These are phyloP conservation scores for Azolla pinnata DNA, from an alignment of 75 land plant species.

Conservation along the genomic window DNA sequence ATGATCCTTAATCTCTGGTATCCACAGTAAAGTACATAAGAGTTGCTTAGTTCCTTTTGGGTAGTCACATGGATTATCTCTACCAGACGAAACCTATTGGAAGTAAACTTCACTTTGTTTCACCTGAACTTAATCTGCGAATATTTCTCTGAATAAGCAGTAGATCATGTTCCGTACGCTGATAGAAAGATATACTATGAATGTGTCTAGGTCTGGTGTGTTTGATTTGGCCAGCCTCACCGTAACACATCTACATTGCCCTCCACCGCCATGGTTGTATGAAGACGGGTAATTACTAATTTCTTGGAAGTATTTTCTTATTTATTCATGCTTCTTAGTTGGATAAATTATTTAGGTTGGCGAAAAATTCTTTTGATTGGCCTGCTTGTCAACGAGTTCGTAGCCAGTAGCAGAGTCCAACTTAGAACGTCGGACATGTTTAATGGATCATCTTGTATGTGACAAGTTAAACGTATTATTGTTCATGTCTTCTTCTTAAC, in stretches of 20 bases:
- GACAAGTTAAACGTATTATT: too few species aligned
- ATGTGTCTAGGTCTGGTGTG: constrained; percentile 20
- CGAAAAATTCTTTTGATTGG: too few species aligned
- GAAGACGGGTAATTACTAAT: not conserved
- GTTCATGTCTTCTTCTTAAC: too few species aligned
- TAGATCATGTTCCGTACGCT: not conserved
- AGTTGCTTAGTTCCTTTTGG: not conserved
- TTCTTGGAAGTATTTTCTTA: not conserved
- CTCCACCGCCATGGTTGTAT: constrained; percentile 24
- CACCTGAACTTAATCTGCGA: too few species aligned
- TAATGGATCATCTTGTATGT: too few species aligned
- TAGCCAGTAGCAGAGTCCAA: too few species aligned
- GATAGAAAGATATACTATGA: not conserved
- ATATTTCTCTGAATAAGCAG: too few species aligned
- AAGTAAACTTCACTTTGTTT: not conserved
- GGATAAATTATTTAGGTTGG: not conserved
- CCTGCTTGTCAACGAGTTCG: too few species aligned
- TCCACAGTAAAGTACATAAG: too few species aligned
- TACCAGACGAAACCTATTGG: not conserved
- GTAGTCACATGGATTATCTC: not conserved
- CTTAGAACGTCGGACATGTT: too few species aligned
- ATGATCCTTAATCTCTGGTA: too few species aligned
- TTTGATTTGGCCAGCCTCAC: constrained; percentile 12
- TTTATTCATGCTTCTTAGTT: not conserved
- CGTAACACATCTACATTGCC: constrained; percentile 25